Conservation (phyloP, 345 rosid genomes). For the Populus euphratica region DNA sequence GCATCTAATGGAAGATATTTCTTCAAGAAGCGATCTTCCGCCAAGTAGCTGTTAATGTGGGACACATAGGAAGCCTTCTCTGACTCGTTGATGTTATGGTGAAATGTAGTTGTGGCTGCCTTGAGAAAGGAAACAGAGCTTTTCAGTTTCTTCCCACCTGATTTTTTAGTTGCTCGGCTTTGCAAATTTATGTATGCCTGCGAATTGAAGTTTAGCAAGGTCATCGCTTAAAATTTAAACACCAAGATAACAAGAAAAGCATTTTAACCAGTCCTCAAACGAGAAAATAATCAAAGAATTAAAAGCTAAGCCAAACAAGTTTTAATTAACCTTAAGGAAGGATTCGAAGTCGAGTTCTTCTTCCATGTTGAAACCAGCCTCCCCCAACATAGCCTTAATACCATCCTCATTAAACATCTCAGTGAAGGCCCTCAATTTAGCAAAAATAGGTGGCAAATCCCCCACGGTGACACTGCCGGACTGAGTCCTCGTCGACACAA, state of each 20-base stretch:
- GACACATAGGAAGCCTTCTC: constrained; percentile 94
- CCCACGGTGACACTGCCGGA: constrained; percentile 50
- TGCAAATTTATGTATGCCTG: constrained; percentile 79
- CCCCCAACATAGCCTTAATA: constrained; percentile 56
- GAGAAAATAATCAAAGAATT: not conserved
- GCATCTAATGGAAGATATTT: constrained; percentile 79
- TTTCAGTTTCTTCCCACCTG: constrained; percentile 50
- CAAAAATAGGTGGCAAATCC: constrained; percentile 67
- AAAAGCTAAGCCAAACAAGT: not conserved
- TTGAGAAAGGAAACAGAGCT: constrained; percentile 68
- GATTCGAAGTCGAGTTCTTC: constrained; percentile 83
- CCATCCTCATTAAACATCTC: constrained; percentile 61
- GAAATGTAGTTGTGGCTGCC: constrained; percentile 82
- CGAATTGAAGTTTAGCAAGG: constrained; percentile 5
- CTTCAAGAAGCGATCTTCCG: constrained; percentile 82
- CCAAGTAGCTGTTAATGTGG: constrained; percentile 74
- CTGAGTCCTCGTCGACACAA: constrained; percentile 55
- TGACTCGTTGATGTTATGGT: constrained; percentile 75
- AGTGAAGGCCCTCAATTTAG: constrained; percentile 62
- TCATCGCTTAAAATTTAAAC: no score
- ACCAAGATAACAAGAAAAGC: no score
- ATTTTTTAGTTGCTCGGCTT: constrained; percentile 50
- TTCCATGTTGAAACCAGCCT: constrained; percentile 37
- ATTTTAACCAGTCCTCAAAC: not conserved
- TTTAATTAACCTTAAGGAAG: constrained; percentile 65